Evolutionary conservation across 2,329 filamentous ascomycete genomes (phyloP), one percentile per base, ranked within the genome.

Genomic region (Hymenoscyphus scutula): DNA sequence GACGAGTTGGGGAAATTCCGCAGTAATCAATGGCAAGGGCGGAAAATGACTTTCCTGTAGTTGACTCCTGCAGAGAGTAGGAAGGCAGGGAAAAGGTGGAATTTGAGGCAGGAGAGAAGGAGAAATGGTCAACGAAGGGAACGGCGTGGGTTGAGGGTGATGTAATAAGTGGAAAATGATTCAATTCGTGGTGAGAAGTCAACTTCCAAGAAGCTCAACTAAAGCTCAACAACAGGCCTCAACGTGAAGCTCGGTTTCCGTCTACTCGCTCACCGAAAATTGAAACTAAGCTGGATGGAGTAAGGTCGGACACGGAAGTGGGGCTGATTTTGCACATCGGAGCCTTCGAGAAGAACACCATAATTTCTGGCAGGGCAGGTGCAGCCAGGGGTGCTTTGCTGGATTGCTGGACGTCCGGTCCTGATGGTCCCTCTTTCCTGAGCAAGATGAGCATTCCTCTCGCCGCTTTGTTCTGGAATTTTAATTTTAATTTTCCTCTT

Each of bases 141-240:
- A 3, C 10, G 45, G 23, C 45, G 19, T 23, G 45, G 45, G 10
- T 51, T 51, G 10, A 19, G 45, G 45, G 45, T 51, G 45, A 51
- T 51, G 45, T 51, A 51, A 51, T 51, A 51, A 25, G 45, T 51
- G 45, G 3, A 51, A 51, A 5, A 4, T 5, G 8, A 19, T 13
- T 51, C 45, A 23, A 51, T 51, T 51, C 45, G 45, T 51, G 45
- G 45, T 51, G 45, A 23, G 45, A 51, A 51, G 25, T 23, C 8
- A 13, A 11, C 19, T 23, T 7, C 45, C 45, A 51, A 51, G 45
- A 51, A 51, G 45, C 45, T 51, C 45, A 51, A 51, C 45, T 51
- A 51, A 51, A 51, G 45, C 45, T 51, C 45, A 51, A 51, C 45
- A 51, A 51, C 45, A 51, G 19, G 45, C 45, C 45, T 51, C 45